These are phyloP conservation scores for Hymenoscyphus salicellus DNA, from an alignment of 2,329 filamentous ascomycete species.

Conservation along the genomic window DNA sequence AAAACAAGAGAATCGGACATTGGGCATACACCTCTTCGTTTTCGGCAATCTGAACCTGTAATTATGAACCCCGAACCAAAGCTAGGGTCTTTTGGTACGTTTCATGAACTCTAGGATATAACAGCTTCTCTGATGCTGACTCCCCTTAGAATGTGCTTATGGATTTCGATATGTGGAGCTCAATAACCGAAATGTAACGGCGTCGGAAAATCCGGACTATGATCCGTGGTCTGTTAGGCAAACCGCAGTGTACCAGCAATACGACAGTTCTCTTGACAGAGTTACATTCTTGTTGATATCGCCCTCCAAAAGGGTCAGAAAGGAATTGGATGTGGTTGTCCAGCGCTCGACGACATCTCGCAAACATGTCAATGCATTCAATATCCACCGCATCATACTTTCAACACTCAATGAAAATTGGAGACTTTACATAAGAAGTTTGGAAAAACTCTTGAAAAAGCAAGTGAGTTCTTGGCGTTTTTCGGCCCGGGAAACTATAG, in stretches of 20 bases:
- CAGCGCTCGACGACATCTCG: background rate
- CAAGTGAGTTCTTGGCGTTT: background rate
- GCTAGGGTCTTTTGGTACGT: slow-evolving; percentile 17
- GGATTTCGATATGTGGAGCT: slow-evolving; percentile 17
- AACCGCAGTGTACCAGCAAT: slow-evolving; percentile 21
- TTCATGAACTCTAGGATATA: background rate
- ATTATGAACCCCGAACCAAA: background rate
- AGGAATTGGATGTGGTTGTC: slow-evolving; percentile 5
- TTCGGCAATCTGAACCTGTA: slow-evolving; percentile 8
- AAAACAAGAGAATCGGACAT: slow-evolving; percentile 19
- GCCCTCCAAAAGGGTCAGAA: slow-evolving; percentile 10
- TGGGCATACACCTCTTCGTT: slow-evolving; percentile 14
- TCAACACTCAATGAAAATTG: slow-evolving; percentile 18
- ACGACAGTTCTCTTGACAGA: slow-evolving; percentile 8
- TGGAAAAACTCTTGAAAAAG: slow-evolving; percentile 12
- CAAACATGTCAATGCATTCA: slow-evolving; percentile 12
- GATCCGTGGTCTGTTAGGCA: slow-evolving; percentile 23
- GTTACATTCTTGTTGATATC: slow-evolving; percentile 14
- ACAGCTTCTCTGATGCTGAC: background rate
- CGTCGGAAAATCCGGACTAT: slow-evolving; percentile 13
- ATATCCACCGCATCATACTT: slow-evolving; percentile 21
- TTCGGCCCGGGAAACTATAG: no score
- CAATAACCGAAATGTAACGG: slow-evolving; percentile 9
- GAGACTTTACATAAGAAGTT: slow-evolving; percentile 16
- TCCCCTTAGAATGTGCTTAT: slow-evolving; percentile 21